A percentile compares a stretch with the other conserved stretches of the same genome.
These are phyloP conservation scores for Microdochium bolleyi DNA, from an alignment of 2,329 filamentous ascomycete genomes.

Conservation along the genomic window DNA sequence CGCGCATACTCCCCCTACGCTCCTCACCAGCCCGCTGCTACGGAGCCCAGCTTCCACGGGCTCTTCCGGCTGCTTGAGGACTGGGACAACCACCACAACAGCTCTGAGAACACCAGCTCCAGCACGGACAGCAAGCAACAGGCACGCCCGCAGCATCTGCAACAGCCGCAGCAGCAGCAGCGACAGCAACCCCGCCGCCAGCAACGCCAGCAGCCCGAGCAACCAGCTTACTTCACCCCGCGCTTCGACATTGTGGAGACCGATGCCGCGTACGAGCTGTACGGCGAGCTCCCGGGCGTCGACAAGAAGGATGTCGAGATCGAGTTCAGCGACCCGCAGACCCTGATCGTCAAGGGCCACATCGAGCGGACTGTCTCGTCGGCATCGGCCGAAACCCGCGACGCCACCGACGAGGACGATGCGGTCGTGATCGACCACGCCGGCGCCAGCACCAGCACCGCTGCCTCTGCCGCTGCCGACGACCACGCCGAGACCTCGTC, in stretches of 20 bases:
- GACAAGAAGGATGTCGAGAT: constrained; percentile 67
- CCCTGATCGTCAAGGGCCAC: constrained; percentile 61
- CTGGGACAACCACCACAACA: constrained; percentile 47
- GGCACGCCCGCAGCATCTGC: constrained; percentile 1
- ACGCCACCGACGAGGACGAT: constrained; percentile 24
- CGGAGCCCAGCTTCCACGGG: constrained; percentile 39
- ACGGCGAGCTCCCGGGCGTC: constrained; percentile 73
- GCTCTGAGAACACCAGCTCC: not conserved
- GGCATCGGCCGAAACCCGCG: constrained; percentile 30
- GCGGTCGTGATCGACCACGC: constrained; percentile 4
- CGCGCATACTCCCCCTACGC: constrained; percentile 10
- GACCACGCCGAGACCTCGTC: constrained; percentile 13
- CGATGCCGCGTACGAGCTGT: constrained; percentile 61
- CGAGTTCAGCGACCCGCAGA: constrained; percentile 72
- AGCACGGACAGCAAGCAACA: not conserved
- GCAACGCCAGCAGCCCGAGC: not conserved
- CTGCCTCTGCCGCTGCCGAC: too few relatives aligned
- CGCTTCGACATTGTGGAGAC: constrained; percentile 74
- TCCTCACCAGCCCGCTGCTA: constrained; percentile 13
- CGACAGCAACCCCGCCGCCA: not conserved
- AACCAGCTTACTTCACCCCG: constrained; percentile 58
- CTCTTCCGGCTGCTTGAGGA: constrained; percentile 59
- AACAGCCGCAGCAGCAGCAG: constrained; percentile 13
- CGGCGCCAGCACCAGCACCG: not conserved
- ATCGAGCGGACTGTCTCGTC: constrained; percentile 56